Percentiles rank a stretch among this genome's conserved stretches.
phyloP scores from a whole-genome alignment of 2,329 filamentous ascomycete species.

The Botrytis porri region DNA sequence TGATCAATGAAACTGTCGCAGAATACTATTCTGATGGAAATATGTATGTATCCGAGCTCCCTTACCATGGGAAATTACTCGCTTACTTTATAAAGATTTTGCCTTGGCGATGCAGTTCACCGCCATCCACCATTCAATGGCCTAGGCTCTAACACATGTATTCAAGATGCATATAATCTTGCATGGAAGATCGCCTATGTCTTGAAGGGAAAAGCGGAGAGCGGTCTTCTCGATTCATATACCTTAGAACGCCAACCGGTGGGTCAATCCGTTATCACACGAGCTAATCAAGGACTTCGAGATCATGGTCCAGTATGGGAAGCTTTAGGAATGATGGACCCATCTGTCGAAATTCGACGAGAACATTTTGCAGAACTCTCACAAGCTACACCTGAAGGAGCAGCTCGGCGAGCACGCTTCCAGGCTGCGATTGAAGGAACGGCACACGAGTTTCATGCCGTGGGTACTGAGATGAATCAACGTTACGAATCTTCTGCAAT shows the following conservation, averaged over 20 bases:
- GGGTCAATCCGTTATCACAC: slow-evolving; percentile 40
- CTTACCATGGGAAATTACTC: not conserved
- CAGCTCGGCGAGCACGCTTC: slow-evolving; percentile 23
- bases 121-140: slow-evolving; percentile 57
- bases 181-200: slow-evolving; percentile 55
- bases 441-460: slow-evolving; percentile 27
- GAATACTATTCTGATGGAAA: slow-evolving; percentile 46
- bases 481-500: slow-evolving; percentile 26
- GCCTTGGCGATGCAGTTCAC: slow-evolving; percentile 54
- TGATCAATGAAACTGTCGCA: slow-evolving; percentile 59
- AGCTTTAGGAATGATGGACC: slow-evolving; percentile 44
- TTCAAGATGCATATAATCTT: slow-evolving; percentile 55
- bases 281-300: slow-evolving; percentile 52
- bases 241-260: slow-evolving; percentile 49
- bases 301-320: slow-evolving; percentile 49
- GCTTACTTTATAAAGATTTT: slow-evolving; percentile 40
- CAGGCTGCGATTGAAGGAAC: slow-evolving; percentile 8
- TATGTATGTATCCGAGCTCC: slow-evolving; percentile 31
- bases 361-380: slow-evolving; percentile 22
- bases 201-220: slow-evolving; percentile 40
- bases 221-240: slow-evolving; percentile 45
- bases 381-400: slow-evolving; percentile 14
- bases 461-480: slow-evolving; percentile 32
- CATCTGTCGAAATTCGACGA: slow-evolving; percentile 25
- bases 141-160: slow-evolving; percentile 57